These are phyloP conservation scores for Dalbergia oliveri DNA, from an alignment of 306 rosid species.

Conservation along the genomic window DNA sequence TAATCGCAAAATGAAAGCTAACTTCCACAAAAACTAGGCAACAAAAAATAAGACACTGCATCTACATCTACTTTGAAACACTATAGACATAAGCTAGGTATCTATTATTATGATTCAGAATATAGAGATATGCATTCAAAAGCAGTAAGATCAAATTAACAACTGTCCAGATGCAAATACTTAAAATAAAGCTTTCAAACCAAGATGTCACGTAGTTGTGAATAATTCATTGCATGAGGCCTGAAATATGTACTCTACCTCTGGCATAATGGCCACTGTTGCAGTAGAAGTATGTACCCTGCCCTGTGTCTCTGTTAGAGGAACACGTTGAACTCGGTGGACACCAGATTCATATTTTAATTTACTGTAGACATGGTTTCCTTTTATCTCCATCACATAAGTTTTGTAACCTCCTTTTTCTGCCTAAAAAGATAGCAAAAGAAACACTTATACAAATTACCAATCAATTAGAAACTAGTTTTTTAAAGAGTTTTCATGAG, in stretches of 20 bases:
- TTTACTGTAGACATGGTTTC: constrained; percentile 91
- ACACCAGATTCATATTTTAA: constrained; percentile 96
- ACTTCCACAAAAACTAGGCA: constrained; percentile 30
- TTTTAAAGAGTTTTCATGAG: constrained; percentile 21
- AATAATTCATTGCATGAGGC: constrained; percentile 33
- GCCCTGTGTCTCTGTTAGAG: constrained; percentile 95
- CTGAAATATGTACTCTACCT: constrained; percentile 65
- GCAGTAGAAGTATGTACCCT: constrained; percentile 99
- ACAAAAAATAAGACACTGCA: constrained; percentile 22
- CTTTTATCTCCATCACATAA: constrained; percentile 94
- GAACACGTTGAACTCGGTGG: constrained; percentile 99
- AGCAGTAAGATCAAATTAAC: constrained; percentile 37
- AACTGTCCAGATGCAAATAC: constrained; percentile 26
- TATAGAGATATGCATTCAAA: constrained; percentile 16
- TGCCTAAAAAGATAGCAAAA: constrained; percentile 62
- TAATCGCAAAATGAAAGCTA: constrained; percentile 31
- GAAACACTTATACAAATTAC: constrained; percentile 39
- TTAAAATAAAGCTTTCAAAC: constrained; percentile 26
- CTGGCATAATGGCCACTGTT: constrained; percentile 99
- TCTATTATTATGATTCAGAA: constrained; percentile 15
- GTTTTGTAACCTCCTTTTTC: constrained; percentile 98
- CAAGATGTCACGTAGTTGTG: constrained; percentile 30
- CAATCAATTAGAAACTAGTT: constrained; percentile 32
- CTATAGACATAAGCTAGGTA: constrained; percentile 10
- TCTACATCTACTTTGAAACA: constrained; percentile 18